Evolutionary conservation across 768 basidiomycete genomes (phyloP).

Genomic region (Fistulinella prunicolor): DNA sequence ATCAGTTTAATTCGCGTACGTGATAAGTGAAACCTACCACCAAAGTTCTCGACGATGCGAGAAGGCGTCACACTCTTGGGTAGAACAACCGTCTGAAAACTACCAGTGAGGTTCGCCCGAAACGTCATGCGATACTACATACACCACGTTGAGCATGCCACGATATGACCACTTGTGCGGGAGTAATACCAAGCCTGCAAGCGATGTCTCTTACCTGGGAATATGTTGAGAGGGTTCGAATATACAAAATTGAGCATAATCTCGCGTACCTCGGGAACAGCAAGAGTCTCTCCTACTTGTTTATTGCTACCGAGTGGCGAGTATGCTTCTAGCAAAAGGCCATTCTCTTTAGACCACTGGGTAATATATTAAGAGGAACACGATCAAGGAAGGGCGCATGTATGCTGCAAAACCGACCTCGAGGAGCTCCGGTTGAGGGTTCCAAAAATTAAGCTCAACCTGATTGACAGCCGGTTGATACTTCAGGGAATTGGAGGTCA

Average conservation of each 20-base stretch:
- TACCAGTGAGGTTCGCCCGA: background rate
- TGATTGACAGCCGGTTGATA: constrained; percentile 71
- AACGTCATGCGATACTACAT: constrained; percentile 20
- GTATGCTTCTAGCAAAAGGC: constrained; percentile 68
- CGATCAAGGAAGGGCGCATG: background rate
- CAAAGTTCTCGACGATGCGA: constrained; percentile 66
- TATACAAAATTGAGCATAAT: background rate
- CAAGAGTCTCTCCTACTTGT: constrained; percentile 54
- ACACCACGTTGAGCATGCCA: constrained; percentile 80
- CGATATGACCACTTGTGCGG: constrained; percentile 70
- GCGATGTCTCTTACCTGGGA: constrained; percentile 55
- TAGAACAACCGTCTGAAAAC: constrained; percentile 57
- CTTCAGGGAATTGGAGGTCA: constrained; percentile 59
- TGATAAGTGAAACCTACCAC: constrained; percentile 37
- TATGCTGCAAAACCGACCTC: constrained; percentile 38
- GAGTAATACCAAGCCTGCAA: constrained; percentile 61
- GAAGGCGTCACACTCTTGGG: constrained; percentile 75
- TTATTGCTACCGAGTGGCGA: constrained; percentile 68
- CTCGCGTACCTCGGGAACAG: constrained; percentile 49
- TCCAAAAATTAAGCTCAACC: constrained; percentile 75
- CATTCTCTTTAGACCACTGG: constrained; percentile 67
- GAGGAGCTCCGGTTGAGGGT: constrained; percentile 75
- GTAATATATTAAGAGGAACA: background rate
- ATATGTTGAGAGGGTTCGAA: background rate
- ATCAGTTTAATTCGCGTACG: background rate